Percentiles rank a stretch among this genome's conserved stretches.
Evolutionary conservation across 2,329 filamentous ascomycete species (phyloP).

Genomic region (Parascedosporium putredinis): DNA sequence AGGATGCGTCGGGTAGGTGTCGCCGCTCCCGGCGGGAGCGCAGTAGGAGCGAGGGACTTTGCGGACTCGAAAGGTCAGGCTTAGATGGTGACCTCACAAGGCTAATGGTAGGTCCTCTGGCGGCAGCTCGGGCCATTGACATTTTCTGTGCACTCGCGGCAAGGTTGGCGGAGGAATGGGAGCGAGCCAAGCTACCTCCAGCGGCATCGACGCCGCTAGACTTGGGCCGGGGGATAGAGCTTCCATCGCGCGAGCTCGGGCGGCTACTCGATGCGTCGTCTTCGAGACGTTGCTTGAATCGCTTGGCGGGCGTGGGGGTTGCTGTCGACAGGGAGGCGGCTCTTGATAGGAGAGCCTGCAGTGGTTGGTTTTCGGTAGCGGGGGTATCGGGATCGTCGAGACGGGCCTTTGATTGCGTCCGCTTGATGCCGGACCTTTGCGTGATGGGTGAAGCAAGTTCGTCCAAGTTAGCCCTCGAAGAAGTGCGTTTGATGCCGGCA

Average conservation of each 20-base stretch:
- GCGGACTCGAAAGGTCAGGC: slow-evolving; percentile 26
- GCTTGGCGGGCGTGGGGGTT: slow-evolving; percentile 49
- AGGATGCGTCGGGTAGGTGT: slow-evolving; percentile 22
- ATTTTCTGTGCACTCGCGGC: slow-evolving; percentile 72
- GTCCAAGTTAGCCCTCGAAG: slow-evolving; percentile 22
- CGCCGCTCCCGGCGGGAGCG: slow-evolving; percentile 23
- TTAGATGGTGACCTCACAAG: slow-evolving; percentile 37
- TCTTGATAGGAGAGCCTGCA: slow-evolving; percentile 5
- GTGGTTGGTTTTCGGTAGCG: slow-evolving; percentile 19
- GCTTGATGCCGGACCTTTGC: slow-evolving; percentile 21
- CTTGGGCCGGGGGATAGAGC: slow-evolving; percentile 39
- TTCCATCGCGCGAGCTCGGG: slow-evolving; percentile 42
- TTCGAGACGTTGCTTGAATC: slow-evolving; percentile 53
- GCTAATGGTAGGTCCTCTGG: slow-evolving; percentile 18
- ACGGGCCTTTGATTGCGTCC: slow-evolving; percentile 34
- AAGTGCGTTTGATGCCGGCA: slow-evolving; percentile 21
- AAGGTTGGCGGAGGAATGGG: slow-evolving; percentile 45
- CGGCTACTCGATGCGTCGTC: slow-evolving; percentile 62
- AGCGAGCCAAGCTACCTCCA: slow-evolving; percentile 23
- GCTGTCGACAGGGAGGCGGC: slow-evolving; percentile 7
- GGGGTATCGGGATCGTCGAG: slow-evolving; percentile 20
- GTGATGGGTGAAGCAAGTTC: slow-evolving; percentile 12
- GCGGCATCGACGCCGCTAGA: slow-evolving; percentile 18
- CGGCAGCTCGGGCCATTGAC: slow-evolving; percentile 46
- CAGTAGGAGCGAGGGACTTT: slow-evolving; percentile 41